Base-by-base conservation (phyloP, 1,139 yeast species). In the Lodderomyces beijingensis region DNA sequence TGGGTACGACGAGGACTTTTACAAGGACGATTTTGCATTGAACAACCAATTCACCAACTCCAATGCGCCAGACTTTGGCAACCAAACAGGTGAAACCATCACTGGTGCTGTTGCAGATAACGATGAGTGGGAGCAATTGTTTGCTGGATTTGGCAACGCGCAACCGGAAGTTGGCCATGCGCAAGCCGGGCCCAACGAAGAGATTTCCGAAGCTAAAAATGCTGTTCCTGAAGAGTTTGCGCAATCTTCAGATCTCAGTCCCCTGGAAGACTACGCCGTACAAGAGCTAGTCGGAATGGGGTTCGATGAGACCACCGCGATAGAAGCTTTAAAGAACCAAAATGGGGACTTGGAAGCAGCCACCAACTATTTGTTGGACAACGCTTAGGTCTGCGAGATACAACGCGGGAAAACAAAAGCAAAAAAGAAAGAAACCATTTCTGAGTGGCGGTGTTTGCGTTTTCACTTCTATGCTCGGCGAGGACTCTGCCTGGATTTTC, bases 121-220 rank as follows among this genome's bases (percentile, higher is more conserved):
- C 37, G 95, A 86, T 49, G 96, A 88, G 55, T 88, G 96, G 96
- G 96, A 88, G 49, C 93, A 87, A 57, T 70, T 88, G 20, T 88
- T 88, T 64, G 93, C 95, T 2, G 95, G 94, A 0, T 83, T 87
- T 53, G 91, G 91, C 19, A 83, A 80, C 47, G 68, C 69, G 21
- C 63, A 65, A 33, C 14, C 25, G 11, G 30, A 35, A 16, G 21
- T 30, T 7, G 31, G 33, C 1, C 21, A 36, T 16, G 27, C 25
- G 11, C 30, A 26, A 10, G 7, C 27, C 5, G 12, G 4, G 21
- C 10, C 21, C 7, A 7, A 19, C 9, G 7, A 13, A 7, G 14
- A 19, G 3, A 8, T 16, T 8, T 16, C 19, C 7, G 29, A 16
- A 21, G 4, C 17, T 10, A 21, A 10, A 4, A n/a, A 4, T 11